Evolutionary conservation across 1,284 basidiomycete species (phyloP), one percentile per base, ranked within the genome.

Genomic region (Cerioporus squamosus): DNA sequence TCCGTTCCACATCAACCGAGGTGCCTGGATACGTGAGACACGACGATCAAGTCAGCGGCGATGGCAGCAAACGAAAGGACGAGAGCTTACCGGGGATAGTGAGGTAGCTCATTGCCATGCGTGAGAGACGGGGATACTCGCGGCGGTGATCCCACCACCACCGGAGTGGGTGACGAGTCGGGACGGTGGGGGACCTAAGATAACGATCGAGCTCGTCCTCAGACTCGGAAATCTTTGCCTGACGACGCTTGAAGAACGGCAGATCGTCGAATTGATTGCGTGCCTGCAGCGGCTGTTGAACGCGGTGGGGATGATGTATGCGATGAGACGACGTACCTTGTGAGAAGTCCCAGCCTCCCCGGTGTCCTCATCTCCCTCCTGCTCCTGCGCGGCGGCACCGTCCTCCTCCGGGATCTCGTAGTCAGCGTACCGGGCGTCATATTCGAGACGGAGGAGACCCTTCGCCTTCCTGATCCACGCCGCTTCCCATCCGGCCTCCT

Each of bases 61-160:
- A 22, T 18, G 44, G 26, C 26, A 26, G 26, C 38, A 3, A 31
- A 38, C 44, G 42, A 15, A 6, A 29, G n/a, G 44, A 33, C 36
- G 44, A 18, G 15, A 15, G 15, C 77, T 9, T 74, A 76, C 72
- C 69, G 62, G 68, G 74, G 18, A 74, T 72, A 1, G 64, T 63
- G 0, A 75, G 61, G 51, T 74, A 76, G 52, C 70, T 61, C 1
- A 67, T 36, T 0, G 71, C 73, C 72, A 75, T 75, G 4, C 54
- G 55, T 7, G 69, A 72, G 5, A 76, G 68, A 0, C 23, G 42
- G 5, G 71, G 72, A 46, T 69, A 75, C 7, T 59, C 53, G 1
- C 29, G 5, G 8, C 53, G 29, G 5, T 59, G 33, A 14, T 70
- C 64, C 29, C 49, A 51, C 72, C 72, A 77, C 75, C 74, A 77